phyloP scores from a whole-genome alignment of 768 basidiomycete genomes.

The Tephrocybe rancida region DNA sequence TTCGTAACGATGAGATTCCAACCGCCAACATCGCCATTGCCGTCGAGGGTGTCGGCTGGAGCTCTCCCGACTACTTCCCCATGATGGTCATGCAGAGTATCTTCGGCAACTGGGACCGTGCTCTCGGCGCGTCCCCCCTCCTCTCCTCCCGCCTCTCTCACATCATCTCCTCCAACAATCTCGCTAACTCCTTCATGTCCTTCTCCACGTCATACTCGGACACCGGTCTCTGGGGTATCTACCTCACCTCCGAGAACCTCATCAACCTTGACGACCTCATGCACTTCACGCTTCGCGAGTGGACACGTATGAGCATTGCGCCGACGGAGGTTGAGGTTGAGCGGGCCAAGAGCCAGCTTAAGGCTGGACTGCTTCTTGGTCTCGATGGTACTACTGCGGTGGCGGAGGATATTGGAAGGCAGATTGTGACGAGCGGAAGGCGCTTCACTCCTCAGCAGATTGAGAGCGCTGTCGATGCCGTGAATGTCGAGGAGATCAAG shows the following conservation, averaged over 20 bases:
- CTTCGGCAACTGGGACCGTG: conserved; percentile 99
- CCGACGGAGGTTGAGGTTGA: conserved; percentile 89
- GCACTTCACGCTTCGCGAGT: conserved; percentile 95
- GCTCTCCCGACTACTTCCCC: conserved; percentile 97
- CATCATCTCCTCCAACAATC: conserved; percentile 89
- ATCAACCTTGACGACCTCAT: conserved; percentile 90
- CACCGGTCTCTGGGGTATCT: conserved; percentile 99
- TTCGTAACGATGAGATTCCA: conserved; percentile 89
- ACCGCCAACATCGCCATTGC: conserved; percentile 95
- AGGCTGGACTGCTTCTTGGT: conserved; percentile 87
- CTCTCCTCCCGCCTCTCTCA: conserved; percentile 91
- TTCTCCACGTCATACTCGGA: conserved; percentile 99
- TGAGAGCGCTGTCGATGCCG: conserved; percentile 89
- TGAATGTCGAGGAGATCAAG: conserved; percentile 87
- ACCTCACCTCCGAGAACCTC: conserved; percentile 93
- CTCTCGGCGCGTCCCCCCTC: conserved; percentile 86
- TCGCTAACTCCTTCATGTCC: conserved; percentile 99
- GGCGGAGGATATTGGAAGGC: conserved; percentile 98
- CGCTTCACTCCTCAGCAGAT: conserved; percentile 92
- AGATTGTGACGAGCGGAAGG: conserved; percentile 91
- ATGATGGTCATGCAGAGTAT: conserved; percentile 99
- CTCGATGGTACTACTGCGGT: conserved; percentile 96
- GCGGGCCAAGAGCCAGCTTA: conserved; percentile 97
- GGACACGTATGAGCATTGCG: conserved; percentile 91
- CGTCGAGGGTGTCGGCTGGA: conserved; percentile 98